Evolutionary conservation across 768 basidiomycete species (phyloP), one percentile per base, ranked within the genome.

Genomic region (Trametes coccinea): DNA sequence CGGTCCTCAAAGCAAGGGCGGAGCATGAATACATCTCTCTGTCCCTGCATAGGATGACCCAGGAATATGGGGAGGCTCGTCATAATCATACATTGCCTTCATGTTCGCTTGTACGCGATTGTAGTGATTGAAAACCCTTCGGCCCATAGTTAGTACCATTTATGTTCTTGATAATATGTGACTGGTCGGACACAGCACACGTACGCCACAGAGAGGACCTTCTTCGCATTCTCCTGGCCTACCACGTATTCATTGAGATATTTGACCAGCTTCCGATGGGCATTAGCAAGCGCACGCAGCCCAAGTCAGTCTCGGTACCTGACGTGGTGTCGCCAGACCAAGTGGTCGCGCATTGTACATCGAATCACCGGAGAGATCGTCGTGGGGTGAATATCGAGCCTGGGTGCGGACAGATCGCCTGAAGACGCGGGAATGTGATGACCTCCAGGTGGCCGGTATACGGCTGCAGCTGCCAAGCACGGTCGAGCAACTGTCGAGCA

Each of bases 61-160:
- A 5, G 49, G 5, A 13, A 65, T 4, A 22, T 71, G 52, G 53
- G 75, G 67, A n/a, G 74, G 68, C 5, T 59, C 58, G 27, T 63
- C 62, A 34, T 63, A 63, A 11, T 48, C 47, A 53, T 63, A 63
- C 58, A 59, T 55, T 2, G 62, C 57, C 49, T 48, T 63, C 49
- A 88, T 69, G 67, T 93, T 91, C 58, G 89, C 86, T 29, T 84
- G 83, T 5, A 93, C 87, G 45, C 95, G 90, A 70, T 90, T 94
- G 72, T 95, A 97, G 74, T 97, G 95, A 67, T 97, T 96, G 81
- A 88, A 97, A 2, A 96, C 93, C 34, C 94, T 96, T 70, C 34
- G 5, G 5, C 34, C 11, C 34, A 5, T 6, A 6, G 34, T 37
- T 37, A 37, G 34, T 37, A 37, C 34, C 34, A 37, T 5, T 5